Conservation (phyloP, 345 rosid species). For the Dipteronia sinensis region DNA sequence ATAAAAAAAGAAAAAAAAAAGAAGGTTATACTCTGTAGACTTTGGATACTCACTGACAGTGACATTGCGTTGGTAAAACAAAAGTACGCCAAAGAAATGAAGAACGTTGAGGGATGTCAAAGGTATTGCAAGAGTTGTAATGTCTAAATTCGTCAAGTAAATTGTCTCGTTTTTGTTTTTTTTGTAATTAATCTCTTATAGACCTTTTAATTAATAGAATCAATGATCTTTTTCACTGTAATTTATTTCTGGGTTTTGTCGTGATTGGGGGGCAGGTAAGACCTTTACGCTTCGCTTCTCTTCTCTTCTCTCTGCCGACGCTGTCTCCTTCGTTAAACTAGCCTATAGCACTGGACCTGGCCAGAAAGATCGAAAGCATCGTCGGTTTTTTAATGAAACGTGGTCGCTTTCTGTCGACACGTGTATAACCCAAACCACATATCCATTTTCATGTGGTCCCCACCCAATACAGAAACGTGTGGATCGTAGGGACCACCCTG, state of each 20-base stretch:
- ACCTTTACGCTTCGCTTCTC: neutral
- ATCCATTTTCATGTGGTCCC: conserved; percentile 14
- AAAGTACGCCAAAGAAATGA: too few species aligned
- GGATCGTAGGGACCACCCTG: conserved; percentile 26
- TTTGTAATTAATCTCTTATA: neutral
- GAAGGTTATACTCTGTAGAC: neutral
- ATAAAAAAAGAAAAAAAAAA: too few species aligned
- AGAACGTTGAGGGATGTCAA: neutral
- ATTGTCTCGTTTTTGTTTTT: neutral
- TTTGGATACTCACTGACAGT: neutral
- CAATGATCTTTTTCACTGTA: neutral
- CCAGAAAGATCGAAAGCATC: neutral
- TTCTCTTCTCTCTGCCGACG: conserved; percentile 45
- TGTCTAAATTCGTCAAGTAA: neutral
- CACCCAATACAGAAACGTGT: conserved; percentile 23
- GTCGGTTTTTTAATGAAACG: conserved; percentile 21
- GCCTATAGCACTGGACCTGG: neutral
- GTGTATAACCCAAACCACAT: conserved; percentile 6
- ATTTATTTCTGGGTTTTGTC: conserved; percentile 17
- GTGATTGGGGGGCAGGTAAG: conserved; percentile 21
- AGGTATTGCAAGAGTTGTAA: neutral
- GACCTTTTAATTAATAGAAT: neutral
- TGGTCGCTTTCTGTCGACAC: conserved; percentile 20
- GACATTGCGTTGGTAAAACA: neutral
- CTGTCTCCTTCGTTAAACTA: conserved; percentile 28